Evolutionary conservation across 2,329 filamentous ascomycete genomes (phyloP).

Genomic region (Fusarium sp.): DNA sequence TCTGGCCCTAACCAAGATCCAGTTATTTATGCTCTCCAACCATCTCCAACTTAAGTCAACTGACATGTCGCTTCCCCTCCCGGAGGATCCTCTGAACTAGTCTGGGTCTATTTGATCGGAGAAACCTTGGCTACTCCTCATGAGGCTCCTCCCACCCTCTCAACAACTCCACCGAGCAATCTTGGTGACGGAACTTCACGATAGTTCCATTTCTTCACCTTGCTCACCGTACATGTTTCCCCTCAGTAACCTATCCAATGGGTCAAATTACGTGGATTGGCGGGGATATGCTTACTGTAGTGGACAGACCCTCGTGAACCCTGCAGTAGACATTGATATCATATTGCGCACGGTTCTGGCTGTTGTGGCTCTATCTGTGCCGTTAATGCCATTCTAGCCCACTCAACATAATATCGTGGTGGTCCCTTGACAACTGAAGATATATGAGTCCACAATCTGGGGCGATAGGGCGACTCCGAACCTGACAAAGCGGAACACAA

Average conservation of each 20-base stretch:
- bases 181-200: constrained; percentile 36
- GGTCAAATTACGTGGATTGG: constrained; percentile 16
- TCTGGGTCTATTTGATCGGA: constrained; percentile 15
- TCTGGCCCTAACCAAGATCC: constrained; percentile 2
- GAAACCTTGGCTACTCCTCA: constrained; percentile 28
- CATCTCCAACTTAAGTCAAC: constrained; percentile 17
- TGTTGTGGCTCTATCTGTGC: constrained; percentile 15
- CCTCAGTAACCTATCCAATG: background rate
- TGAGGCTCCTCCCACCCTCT: constrained; percentile 37
- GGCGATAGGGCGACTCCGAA: constrained; percentile 3
- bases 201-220: constrained; percentile 35
- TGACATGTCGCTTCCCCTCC: background rate
- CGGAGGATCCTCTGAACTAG: constrained; percentile 5
- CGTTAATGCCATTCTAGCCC: background rate
- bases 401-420: background rate
- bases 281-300: constrained; percentile 24
- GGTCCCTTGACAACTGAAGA: background rate
- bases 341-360: constrained; percentile 45
- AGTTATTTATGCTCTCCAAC: constrained; percentile 17
- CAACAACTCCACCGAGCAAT: constrained; percentile 39
- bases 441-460: constrained; percentile 13
- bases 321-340: constrained; percentile 22
- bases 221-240: constrained; percentile 10
- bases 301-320: constrained; percentile 22
- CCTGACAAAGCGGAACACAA: background rate